These are phyloP conservation scores for Macrolepiota fuliginosa DNA, from an alignment of 768 basidiomycete species.

Conservation along the genomic window DNA sequence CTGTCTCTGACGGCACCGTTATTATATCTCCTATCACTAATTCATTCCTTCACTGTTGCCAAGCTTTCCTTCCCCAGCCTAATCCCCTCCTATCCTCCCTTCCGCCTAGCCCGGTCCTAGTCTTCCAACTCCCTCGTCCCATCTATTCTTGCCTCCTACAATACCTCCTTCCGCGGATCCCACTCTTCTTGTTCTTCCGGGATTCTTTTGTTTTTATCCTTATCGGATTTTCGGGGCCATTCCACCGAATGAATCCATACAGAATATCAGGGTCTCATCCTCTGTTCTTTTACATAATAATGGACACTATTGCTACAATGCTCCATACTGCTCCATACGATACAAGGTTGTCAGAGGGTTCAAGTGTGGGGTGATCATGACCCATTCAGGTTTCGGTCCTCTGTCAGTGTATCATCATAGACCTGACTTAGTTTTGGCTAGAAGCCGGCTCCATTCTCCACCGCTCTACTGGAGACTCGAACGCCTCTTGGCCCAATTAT, in stretches of 20 bases:
- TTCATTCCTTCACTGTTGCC: slow-evolving; percentile 8
- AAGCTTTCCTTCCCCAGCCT: slow-evolving; percentile 7
- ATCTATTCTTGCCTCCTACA: background rate
- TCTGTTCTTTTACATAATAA: background rate
- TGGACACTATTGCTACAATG: background rate
- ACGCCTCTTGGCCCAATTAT: background rate
- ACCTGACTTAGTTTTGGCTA: background rate
- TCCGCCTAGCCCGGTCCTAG: slow-evolving; percentile 7
- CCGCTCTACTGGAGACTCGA: slow-evolving; percentile 2
- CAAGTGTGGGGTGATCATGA: background rate
- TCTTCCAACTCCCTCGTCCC: background rate
- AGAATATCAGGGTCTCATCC: background rate
- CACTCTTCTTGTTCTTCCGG: background rate
- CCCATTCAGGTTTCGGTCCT: background rate
- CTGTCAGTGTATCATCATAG: background rate
- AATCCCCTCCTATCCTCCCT: slow-evolving; percentile 7
- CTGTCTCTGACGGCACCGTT: slow-evolving; percentile 13
- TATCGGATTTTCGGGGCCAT: background rate
- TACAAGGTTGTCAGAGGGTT: background rate
- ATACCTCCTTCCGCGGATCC: background rate
- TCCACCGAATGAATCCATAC: background rate
- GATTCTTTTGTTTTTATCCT: background rate
- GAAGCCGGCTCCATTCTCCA: slow-evolving; percentile 10
- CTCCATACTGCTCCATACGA: background rate
- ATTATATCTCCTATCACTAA: slow-evolving; percentile 5